Conservation (phyloP, 371 early-diverging fungal genomes). For the Rhizopus delemar region DNA sequence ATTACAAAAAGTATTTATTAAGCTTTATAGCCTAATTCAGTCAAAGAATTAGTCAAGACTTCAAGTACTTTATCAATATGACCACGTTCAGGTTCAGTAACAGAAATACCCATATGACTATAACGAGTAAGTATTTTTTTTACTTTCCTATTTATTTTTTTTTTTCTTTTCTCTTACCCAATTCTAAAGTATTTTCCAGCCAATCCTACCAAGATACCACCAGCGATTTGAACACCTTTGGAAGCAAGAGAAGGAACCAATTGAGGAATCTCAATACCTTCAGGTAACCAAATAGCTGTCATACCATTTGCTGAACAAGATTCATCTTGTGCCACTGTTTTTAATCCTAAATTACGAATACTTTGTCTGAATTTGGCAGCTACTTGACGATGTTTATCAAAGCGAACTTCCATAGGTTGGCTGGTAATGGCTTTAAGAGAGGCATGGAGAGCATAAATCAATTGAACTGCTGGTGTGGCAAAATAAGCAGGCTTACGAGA, state of each 20-base stretch:
- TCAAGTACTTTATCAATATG: slow-evolving; percentile 77
- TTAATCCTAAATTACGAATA: slow-evolving; percentile 72
- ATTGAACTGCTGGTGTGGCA: slow-evolving; percentile 97
- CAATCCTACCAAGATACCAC: slow-evolving; percentile 87
- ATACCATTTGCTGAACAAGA: slow-evolving; percentile 87
- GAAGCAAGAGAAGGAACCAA: slow-evolving; percentile 75
- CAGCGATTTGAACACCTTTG: slow-evolving; percentile 89
- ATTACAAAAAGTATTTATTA: slow-evolving; percentile 4
- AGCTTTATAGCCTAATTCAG: slow-evolving; percentile 58
- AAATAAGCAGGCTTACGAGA: slow-evolving; percentile 90
- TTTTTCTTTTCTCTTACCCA: slow-evolving; percentile 48
- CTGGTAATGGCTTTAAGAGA: slow-evolving; percentile 80
- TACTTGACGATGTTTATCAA: slow-evolving; percentile 69
- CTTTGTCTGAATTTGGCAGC: slow-evolving; percentile 74
- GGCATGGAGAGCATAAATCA: slow-evolving; percentile 85
- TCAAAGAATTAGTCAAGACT: slow-evolving; percentile 71
- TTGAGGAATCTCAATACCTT: slow-evolving; percentile 75
- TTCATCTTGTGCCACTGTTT: slow-evolving; percentile 64
- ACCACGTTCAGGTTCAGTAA: slow-evolving; percentile 69
- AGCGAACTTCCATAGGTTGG: slow-evolving; percentile 70
- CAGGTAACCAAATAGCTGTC: slow-evolving; percentile 94
- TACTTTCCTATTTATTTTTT: neutral
- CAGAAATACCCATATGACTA: slow-evolving; percentile 91
- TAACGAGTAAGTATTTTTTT: neutral
- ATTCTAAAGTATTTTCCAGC: slow-evolving; percentile 93